A percentile compares a stretch with the other conserved stretches of the same genome.
These are phyloP conservation scores for Backusella macrospora DNA, from an alignment of 192 early-diverging fungal species.

Conservation along the genomic window DNA sequence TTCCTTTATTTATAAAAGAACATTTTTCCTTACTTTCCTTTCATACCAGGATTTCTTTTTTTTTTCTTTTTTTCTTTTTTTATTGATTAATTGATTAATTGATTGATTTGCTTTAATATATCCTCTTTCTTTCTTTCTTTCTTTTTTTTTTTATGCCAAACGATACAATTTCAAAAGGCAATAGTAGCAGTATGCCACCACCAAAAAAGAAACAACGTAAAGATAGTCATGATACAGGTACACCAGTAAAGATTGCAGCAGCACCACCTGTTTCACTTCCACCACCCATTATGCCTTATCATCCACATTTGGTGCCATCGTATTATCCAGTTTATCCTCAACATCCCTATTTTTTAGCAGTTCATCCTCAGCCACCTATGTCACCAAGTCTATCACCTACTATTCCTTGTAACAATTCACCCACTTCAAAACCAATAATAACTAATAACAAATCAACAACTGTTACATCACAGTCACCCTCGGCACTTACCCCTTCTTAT, in stretches of 20 bases:
- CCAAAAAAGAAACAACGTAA: not conserved
- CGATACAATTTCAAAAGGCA: not conserved
- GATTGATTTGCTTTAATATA: too few species aligned
- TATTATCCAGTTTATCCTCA: slow-evolving; percentile 28
- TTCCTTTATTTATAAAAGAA: not conserved
- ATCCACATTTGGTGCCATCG: slow-evolving; percentile 17
- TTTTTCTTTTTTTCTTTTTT: not conserved
- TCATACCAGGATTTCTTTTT: not conserved
- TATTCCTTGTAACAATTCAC: not conserved
- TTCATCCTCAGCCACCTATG: slow-evolving; percentile 17
- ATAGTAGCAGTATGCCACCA: slow-evolving; percentile 5
- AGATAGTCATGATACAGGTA: not conserved
- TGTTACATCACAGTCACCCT: not conserved
- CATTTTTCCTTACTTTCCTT: slow-evolving; percentile 6
- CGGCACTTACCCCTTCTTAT: slow-evolving; percentile 5
- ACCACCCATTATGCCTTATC: slow-evolving; percentile 25
- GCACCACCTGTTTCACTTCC: slow-evolving; percentile 17
- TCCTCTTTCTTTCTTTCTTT: not conserved
- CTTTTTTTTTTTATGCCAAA: not conserved
- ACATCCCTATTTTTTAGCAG: slow-evolving; percentile 21
- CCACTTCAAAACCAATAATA: not conserved
- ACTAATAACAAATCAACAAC: slow-evolving; percentile 5
- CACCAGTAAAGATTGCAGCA: not conserved
- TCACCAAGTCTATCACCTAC: slow-evolving; percentile 21
- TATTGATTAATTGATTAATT: not conserved